Percentiles rank a stretch among this genome's conserved stretches.
Evolutionary conservation across 495 filamentous ascomycete genomes (phyloP).

Genomic region (Choiromyces venosus): DNA sequence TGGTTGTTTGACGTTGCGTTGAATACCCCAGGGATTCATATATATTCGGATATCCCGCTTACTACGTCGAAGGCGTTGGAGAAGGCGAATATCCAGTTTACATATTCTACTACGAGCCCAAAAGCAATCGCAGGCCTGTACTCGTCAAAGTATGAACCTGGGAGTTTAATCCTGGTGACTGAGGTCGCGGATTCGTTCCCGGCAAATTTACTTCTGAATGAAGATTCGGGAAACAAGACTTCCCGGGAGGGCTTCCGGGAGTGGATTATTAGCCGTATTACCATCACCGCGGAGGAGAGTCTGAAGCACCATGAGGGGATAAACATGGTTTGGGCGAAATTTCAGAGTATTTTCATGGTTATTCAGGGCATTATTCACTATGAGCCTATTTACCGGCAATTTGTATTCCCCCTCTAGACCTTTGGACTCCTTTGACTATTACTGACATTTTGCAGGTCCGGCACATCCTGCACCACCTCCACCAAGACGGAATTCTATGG

Average conservation of each 20-base stretch:
- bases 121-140: constrained; percentile 51
- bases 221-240: constrained; percentile 5
- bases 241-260: constrained; percentile 64
- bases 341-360: constrained; percentile 62
- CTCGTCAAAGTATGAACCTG: constrained; percentile 55
- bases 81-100: constrained; percentile 52
- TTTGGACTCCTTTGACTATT: not conserved
- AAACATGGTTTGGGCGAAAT: constrained; percentile 74
- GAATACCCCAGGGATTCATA: constrained; percentile 66
- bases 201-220: constrained; percentile 43
- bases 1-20: constrained; percentile 68
- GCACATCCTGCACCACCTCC: constrained; percentile 60
- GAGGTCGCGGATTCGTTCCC: constrained; percentile 69
- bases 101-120: constrained; percentile 45
- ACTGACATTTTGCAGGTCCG: constrained; percentile 25
- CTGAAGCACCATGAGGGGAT: constrained; percentile 75
- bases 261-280: constrained; percentile 72
- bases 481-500: constrained; percentile 74
- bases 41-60: constrained; percentile 55
- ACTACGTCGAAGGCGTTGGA: constrained; percentile 47
- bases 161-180: constrained; percentile 54
- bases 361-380: constrained; percentile 72
- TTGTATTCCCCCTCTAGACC: constrained; percentile 48
- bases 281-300: constrained; percentile 63
- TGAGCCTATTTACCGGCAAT: constrained; percentile 81